Evolutionary conservation across 2,329 filamentous ascomycete species (phyloP), one percentile per base, ranked within the genome.

Genomic region (Pyrenophora teres): DNA sequence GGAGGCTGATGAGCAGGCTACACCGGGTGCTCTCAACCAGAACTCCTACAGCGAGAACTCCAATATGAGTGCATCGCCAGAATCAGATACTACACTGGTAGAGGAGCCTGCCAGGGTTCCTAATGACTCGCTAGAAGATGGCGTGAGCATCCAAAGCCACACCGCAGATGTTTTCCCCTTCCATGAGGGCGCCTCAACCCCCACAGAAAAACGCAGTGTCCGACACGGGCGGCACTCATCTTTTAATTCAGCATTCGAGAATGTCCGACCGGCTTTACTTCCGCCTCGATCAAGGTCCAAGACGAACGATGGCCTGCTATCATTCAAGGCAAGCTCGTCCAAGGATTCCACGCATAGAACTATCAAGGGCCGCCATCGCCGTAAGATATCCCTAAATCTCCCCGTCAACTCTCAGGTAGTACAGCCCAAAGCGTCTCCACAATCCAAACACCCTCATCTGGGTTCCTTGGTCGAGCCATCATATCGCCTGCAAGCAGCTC

Each of bases 311-410:
- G 58, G 56, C 0, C 31, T 60, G 31, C 37, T 57, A 3, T 37
- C 54, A 23, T 42, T 61, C n/a, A 56, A 18, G n/a, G 52, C 56
- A 30, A 54, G 47, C 3, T 8, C 45, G 3, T 37, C 38, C 3
- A 53, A 32, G 15, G 40, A 35, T 13, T 30, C 12, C 6, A 32
- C 25, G 4, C 13, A n/a, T 10, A 33, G 15, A 32, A 5, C 32
- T 6, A 19, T 27, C 9, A 12, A 10, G 8, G 44, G 19, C 18
- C 31, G 18, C 19, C 56, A 57, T 32, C 46, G 56, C n/a, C 54
- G 50, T 33, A 56, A 49, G 12, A 23, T 58, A 4, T 60, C 60
- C 13, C 9, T 63, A n/a, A 53, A 54, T 5, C 32, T 63, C 1
- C 58, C 60, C 6, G 40, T 63, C 12, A 50, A 53, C 2, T 15